Conservation (phyloP, 1,139 yeast species). For the Taphrina pruni region DNA sequence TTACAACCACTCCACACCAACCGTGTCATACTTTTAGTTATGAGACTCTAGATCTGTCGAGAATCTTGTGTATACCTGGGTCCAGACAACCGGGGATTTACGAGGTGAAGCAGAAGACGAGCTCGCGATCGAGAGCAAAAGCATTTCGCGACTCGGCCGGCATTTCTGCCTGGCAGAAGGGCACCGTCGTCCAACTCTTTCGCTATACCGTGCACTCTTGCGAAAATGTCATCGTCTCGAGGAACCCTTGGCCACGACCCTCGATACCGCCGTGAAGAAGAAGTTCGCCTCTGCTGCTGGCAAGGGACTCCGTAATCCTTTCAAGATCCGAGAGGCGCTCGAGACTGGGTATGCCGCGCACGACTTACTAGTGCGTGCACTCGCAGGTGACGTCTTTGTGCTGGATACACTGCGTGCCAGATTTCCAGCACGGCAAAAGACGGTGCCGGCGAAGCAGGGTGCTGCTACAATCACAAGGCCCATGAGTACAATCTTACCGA, state of each 20-base stretch:
- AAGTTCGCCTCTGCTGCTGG: constrained; percentile 16
- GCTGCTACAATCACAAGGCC: background rate
- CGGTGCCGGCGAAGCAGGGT: background rate
- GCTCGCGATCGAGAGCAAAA: background rate
- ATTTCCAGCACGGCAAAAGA: background rate
- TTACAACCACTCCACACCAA: too few species aligned
- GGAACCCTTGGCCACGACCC: constrained; percentile 1
- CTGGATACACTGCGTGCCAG: background rate
- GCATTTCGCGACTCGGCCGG: constrained; percentile 10
- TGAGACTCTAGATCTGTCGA: too few species aligned
- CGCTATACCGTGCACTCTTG: constrained; percentile 17
- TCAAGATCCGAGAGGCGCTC: constrained; percentile 12
- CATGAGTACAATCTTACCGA: too few species aligned
- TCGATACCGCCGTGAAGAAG: background rate
- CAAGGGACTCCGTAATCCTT: constrained; percentile 23
- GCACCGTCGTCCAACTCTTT: constrained; percentile 25
- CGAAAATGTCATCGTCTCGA: constrained; percentile 6
- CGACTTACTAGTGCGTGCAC: constrained; percentile 3
- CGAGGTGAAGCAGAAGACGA: too few species aligned
- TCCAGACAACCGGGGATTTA: too few species aligned
- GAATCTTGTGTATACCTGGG: too few species aligned
- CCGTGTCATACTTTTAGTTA: too few species aligned
- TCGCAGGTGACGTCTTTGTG: constrained; percentile 7
- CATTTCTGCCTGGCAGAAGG: constrained; percentile 31
- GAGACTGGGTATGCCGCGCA: constrained; percentile 10